These are phyloP conservation scores for Cenococcum geophilum DNA, from an alignment of 495 filamentous ascomycete genomes.

Conservation along the genomic window DNA sequence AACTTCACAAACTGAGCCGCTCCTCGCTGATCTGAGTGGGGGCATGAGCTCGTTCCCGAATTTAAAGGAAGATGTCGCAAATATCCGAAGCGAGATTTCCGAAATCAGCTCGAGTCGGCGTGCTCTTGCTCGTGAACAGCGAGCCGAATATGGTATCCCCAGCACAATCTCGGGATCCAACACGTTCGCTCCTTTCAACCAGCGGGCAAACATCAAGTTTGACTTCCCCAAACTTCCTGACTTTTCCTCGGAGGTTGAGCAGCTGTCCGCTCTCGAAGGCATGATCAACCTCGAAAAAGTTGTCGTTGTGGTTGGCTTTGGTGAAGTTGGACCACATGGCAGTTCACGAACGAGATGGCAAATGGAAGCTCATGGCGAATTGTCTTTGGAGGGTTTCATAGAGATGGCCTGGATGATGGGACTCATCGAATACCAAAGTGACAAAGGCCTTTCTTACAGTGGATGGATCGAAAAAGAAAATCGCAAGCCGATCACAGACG, in stretches of 20 bases:
- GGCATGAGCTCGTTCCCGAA: slow-evolving; percentile 93
- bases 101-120: slow-evolving; percentile 85
- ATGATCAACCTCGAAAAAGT: slow-evolving; percentile 97
- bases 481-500: slow-evolving; percentile 88
- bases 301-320: slow-evolving; percentile 89
- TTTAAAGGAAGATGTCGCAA: slow-evolving; percentile 81
- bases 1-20: slow-evolving; percentile 84
- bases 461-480: slow-evolving; percentile 93
- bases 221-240: slow-evolving; percentile 83
- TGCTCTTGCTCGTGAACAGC: slow-evolving; percentile 84
- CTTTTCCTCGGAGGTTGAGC: slow-evolving; percentile 80
- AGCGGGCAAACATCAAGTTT: slow-evolving; percentile 92
- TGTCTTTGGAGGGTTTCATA: slow-evolving; percentile 94
- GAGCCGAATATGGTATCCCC: slow-evolving; percentile 39
- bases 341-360: slow-evolving; percentile 95
- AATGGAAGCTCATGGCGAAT: slow-evolving; percentile 92
- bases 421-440: slow-evolving; percentile 92
- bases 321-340: slow-evolving; percentile 95
- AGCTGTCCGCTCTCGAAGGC: slow-evolving; percentile 78
- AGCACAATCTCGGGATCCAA: slow-evolving; percentile 50
- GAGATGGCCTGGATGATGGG: slow-evolving; percentile 99
- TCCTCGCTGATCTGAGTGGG: slow-evolving; percentile 92
- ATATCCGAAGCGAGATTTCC: slow-evolving; percentile 78
- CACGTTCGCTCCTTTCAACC: slow-evolving; percentile 81
- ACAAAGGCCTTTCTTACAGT: slow-evolving; percentile 87